Evolutionary conservation across 2,329 filamentous ascomycete genomes (phyloP), one percentile per base, ranked within the genome.

Genomic region (Aschersonia sp.): DNA sequence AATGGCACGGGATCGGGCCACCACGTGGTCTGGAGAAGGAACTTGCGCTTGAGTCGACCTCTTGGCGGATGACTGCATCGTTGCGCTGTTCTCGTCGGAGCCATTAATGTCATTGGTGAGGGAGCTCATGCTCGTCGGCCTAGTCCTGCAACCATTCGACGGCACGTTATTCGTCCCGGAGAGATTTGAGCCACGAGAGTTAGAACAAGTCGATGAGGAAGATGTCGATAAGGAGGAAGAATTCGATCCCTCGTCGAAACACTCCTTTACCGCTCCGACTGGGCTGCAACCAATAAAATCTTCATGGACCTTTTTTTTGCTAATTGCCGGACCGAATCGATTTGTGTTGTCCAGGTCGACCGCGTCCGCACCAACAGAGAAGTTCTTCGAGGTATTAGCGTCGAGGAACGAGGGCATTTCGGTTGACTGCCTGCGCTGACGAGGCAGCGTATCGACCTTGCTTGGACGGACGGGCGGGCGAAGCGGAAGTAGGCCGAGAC

Each of bases 41-140:
- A 55, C 48, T 43, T 48, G 53, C 48, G 58, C 63, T 50, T 65
- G 63, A 45, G 54, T 40, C 45, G 53, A 50, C 31, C 50, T 48
- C 45, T 58, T 57, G 45, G 50, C 47, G 51, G 46, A 50, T 40
- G 43, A 54, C 48, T 47, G 54, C 57, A 61, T 59, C 46, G 49
- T 64, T 57, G 51, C 51, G 49, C 54, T 56, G 41, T 52, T 47
- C n/a, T 58, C 57, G 51, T 57, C 59, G 48, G 62, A 61, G 51
- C 59, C 58, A 49, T 70, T 67, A 55, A 69, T 71, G 53, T 73
- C 77, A 59, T 82, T 80, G 55, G 74, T 72, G 58, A 78, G 58
- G 40, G 77, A 73, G 62, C 70, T 76, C 66, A 81, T 75, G 64
- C 73, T 81, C 58, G 77, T 73, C 5, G 66, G 64, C 44, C 61